Conservation (phyloP, 2,329 filamentous ascomycete species). For the Endoconidiophora polonica region DNA sequence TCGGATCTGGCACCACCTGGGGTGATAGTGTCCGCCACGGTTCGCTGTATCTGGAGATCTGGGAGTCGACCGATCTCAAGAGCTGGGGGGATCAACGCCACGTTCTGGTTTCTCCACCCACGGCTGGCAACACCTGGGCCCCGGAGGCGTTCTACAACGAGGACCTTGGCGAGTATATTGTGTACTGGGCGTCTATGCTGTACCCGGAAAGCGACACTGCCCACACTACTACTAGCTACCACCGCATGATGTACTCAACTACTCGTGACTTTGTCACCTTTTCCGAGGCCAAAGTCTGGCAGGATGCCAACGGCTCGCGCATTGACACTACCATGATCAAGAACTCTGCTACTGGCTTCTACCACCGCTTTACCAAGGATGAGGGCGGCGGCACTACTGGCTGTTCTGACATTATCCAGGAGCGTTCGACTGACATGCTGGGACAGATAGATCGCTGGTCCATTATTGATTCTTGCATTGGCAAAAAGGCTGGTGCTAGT, state of each 20-base stretch:
- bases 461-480: constrained; percentile 31
- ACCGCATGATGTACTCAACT: constrained; percentile 35
- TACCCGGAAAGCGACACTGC: constrained; percentile 25
- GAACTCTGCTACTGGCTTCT: constrained; percentile 19
- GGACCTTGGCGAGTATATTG: constrained; percentile 24
- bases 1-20: constrained; percentile 37
- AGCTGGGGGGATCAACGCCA: constrained; percentile 35
- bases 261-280: constrained; percentile 35
- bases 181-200: constrained; percentile 30
- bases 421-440: constrained; percentile 27
- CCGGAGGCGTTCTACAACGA: constrained; percentile 34
- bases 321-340: constrained; percentile 36
- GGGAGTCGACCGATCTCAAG: constrained; percentile 33
- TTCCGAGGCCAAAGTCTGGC: constrained; percentile 30
- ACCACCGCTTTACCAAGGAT: constrained; percentile 39
- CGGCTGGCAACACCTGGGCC: constrained; percentile 37
- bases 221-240: constrained; percentile 28
- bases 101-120: constrained; percentile 29
- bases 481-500: constrained; percentile 29
- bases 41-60: constrained; percentile 34
- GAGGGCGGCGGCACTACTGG: constrained; percentile 32
- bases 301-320: constrained; percentile 32
- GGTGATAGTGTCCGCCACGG: constrained; percentile 28
- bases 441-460: constrained; percentile 27
- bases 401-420: constrained; percentile 37